Evolutionary conservation across 2,329 filamentous ascomycete species (phyloP).

Genomic region (Sporothrix inflata): DNA sequence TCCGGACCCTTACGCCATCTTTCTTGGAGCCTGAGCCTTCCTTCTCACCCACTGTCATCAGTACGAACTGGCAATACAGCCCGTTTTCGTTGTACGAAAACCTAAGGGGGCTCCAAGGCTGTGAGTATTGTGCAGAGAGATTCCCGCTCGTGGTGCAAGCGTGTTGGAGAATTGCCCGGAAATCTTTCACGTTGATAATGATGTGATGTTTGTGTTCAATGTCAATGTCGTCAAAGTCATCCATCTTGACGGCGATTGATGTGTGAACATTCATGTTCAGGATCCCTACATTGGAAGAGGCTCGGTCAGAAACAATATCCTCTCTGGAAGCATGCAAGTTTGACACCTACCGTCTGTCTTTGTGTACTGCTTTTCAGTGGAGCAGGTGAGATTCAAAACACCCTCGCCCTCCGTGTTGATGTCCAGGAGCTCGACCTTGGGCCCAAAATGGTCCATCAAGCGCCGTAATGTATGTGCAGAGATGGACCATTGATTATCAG

Average conservation of each 20-base stretch:
- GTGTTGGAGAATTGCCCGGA: conserved; percentile 76
- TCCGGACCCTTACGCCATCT: conserved; percentile 28
- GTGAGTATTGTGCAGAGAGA: conserved; percentile 70
- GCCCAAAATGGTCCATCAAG: conserved; percentile 78
- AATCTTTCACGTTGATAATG: conserved; percentile 81
- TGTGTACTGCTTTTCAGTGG: conserved; percentile 72
- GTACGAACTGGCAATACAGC: conserved; percentile 73
- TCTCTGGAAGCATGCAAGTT: neutral
- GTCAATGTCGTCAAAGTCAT: conserved; percentile 75
- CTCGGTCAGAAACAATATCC: neutral
- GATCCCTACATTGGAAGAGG: conserved; percentile 53
- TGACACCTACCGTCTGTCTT: conserved; percentile 61
- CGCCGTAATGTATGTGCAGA: conserved; percentile 71
- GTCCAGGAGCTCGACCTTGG: conserved; percentile 78
- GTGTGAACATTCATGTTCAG: conserved; percentile 81
- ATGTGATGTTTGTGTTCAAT: conserved; percentile 78
- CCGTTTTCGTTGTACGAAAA: conserved; percentile 71
- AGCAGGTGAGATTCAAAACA: conserved; percentile 76
- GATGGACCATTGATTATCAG: conserved; percentile 72
- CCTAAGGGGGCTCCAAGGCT: conserved; percentile 71
- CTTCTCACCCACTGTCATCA: conserved; percentile 78
- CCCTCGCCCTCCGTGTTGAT: conserved; percentile 74
- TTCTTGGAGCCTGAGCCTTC: conserved; percentile 44
- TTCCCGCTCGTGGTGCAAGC: conserved; percentile 70
- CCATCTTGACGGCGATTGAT: conserved; percentile 73